A percentile compares a stretch with the other conserved stretches of the same genome.
Evolutionary conservation across 257 asterid genomes (phyloP).

Genomic region (Cruciata laevipes): DNA sequence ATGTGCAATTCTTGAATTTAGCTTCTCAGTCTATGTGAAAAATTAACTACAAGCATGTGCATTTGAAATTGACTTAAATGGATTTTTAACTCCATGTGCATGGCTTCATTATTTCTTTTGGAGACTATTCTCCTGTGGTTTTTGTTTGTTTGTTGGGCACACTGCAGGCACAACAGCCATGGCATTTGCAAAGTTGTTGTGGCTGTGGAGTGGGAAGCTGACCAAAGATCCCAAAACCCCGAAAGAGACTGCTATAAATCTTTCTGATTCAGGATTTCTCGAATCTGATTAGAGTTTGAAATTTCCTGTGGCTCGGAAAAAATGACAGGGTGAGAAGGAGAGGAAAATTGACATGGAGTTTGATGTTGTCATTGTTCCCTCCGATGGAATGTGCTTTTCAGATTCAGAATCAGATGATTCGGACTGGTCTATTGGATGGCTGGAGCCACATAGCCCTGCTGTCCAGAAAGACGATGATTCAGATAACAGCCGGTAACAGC

Average conservation of each 20-base stretch:
- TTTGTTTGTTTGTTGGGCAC: conserved; percentile 7
- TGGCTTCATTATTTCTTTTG: too few relatives aligned
- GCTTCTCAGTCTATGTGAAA: conserved; percentile 2
- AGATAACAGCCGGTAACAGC: conserved; percentile 28
- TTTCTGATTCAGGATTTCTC: conserved; percentile 29
- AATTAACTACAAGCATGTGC: too few relatives aligned
- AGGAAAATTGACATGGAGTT: conserved; percentile 36
- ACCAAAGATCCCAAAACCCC: conserved; percentile 25
- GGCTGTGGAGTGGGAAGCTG: conserved; percentile 40
- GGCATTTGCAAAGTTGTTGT: conserved; percentile 31
- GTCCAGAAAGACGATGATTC: conserved; percentile 27
- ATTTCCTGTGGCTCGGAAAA: conserved; percentile 26
- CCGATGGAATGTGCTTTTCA: conserved; percentile 48
- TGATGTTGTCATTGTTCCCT: conserved; percentile 45
- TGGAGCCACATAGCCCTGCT: conserved; percentile 43
- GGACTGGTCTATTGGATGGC: conserved; percentile 51
- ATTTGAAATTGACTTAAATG: too few relatives aligned
- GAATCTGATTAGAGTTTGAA: conserved; percentile 31
- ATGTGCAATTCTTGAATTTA: conserved; percentile 7
- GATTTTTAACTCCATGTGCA: too few relatives aligned
- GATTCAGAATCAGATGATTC: conserved; percentile 54
- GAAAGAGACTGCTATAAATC: conserved; percentile 21
- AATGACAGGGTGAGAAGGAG: conserved; percentile 40
- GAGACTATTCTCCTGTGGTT: conserved; percentile 11
- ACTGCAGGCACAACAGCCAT: conserved; percentile 33